Conservation (phyloP, 768 basidiomycete genomes). For the Leccinum subtestaceum region DNA sequence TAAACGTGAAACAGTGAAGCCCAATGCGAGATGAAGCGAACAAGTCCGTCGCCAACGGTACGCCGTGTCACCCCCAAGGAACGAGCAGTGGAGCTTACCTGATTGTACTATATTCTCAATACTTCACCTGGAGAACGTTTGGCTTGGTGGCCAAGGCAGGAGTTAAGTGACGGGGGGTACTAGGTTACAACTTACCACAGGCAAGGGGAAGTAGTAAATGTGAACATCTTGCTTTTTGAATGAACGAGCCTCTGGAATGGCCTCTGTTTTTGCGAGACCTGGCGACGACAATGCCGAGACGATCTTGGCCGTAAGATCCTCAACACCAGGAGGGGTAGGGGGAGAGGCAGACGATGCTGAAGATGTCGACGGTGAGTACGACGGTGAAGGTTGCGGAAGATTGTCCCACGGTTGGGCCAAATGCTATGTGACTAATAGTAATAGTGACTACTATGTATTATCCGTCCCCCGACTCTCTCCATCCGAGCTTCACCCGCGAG, state of each 20-base stretch:
- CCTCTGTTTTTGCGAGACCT: background rate
- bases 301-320: constrained; percentile 49
- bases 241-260: constrained; percentile 20
- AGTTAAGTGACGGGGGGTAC: constrained; percentile 5
- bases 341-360: constrained; percentile 63
- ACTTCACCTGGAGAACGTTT: constrained; percentile 25
- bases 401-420: no score
- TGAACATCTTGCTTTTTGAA: constrained; percentile 36
- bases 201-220: constrained; percentile 52
- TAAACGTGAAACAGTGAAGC: no score
- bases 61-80: no score
- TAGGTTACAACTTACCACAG: constrained; percentile 65
- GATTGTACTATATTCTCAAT: no score
- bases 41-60: no score
- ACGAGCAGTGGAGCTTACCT: no score
- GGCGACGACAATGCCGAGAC: constrained; percentile 41
- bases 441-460: no score
- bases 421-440: no score
- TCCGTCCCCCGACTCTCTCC: no score
- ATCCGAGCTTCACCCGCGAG: no score
- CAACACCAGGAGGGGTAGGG: constrained; percentile 49
- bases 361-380: constrained; percentile 48
- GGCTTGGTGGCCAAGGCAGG: constrained; percentile 19
- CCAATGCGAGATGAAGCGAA: no score
- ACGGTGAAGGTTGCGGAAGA: constrained; percentile 28